Base-by-base conservation (phyloP, 1,284 basidiomycete genomes). In the Farysia itapuensis region DNA sequence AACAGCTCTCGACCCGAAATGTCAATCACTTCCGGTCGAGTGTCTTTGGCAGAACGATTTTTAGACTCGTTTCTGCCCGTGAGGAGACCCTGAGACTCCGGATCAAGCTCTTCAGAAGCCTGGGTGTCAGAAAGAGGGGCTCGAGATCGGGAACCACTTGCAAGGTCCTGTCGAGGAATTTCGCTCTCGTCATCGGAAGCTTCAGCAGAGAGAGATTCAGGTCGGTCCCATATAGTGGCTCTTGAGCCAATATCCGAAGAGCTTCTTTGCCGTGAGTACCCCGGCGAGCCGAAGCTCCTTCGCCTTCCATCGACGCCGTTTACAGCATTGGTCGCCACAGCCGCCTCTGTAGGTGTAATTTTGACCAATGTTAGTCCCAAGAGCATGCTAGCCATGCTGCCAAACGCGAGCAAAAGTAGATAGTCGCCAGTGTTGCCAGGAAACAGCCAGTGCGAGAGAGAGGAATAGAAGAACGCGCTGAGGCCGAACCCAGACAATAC, bases 401-500 rank as follows among this genome's bases (percentile, higher is more conserved):
- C 88, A 2, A 86, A 68, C 0, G 85, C 82, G 9, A 90, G 82
- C n/a, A 87, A 72, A 0, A 85, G 78, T 3, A 90, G 78, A 44
- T 90, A 84, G 4, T 82, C 82, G 4, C 83, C 84, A 0, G 86
- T 87, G 61, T 88, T 81, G 0, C 86, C 88, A 0, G 85, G 84
- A 57, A 84, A 90, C 21, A 85, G 64, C 0, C 80, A 58, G 44
- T 87, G 84, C 0, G 86, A 84, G 15, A 88, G 72, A 0, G 83
- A 81, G 18, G 85, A 85, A 77, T 90, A 90, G 47, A 86, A 79
- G 77, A 90, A 89, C 0, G 88, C 89, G 7, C 86, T 88, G 5
- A 90, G 81, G 0, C 89, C 89, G 50, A 89, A 89, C n/a, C 87
- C 89, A 0, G 87, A 87, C 14, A 89, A 78, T 16, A 90, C 87